phyloP scores from a whole-genome alignment of 129 eudicot species.

The Centella asiatica region DNA sequence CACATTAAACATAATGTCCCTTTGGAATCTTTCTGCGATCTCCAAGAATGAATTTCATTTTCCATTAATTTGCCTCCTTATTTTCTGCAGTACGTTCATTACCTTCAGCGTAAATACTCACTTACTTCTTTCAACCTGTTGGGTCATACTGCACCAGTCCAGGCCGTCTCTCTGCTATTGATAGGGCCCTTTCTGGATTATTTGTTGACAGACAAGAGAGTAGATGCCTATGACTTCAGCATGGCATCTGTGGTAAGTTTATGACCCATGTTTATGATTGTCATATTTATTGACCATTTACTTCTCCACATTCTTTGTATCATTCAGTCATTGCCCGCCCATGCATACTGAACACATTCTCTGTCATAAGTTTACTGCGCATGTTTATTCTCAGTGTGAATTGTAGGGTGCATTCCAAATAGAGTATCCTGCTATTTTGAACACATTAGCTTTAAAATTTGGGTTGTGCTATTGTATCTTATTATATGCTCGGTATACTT shows the following conservation, averaged over 20 bases:
- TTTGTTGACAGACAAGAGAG: conserved; percentile 71
- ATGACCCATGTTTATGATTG: not conserved
- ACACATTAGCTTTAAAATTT: not conserved
- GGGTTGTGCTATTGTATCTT: not conserved
- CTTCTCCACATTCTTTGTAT: conserved; percentile 4
- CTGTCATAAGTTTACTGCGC: too few relatives aligned
- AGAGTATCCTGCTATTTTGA: too few relatives aligned
- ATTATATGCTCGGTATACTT: not conserved
- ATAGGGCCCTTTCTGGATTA: conserved; percentile 88
- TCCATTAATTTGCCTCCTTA: conserved; percentile 3
- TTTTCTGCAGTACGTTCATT: conserved; percentile 73
- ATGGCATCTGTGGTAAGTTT: conserved; percentile 52
- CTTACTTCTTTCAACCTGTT: conserved; percentile 80
- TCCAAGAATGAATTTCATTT: not conserved
- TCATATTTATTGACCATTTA: not conserved
- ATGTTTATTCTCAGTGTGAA: too few relatives aligned
- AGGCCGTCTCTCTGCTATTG: conserved; percentile 69
- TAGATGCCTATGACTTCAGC: conserved; percentile 47
- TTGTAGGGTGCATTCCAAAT: too few relatives aligned
- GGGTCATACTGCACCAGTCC: conserved; percentile 90
- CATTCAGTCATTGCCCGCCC: not conserved
- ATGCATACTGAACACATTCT: too few relatives aligned
- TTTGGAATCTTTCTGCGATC: not conserved
- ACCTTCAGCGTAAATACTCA: conserved; percentile 76
- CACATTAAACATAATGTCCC: not conserved